Evolutionary conservation across 2,329 filamentous ascomycete species (phyloP).

Genomic region (Madurella mycetomatis): DNA sequence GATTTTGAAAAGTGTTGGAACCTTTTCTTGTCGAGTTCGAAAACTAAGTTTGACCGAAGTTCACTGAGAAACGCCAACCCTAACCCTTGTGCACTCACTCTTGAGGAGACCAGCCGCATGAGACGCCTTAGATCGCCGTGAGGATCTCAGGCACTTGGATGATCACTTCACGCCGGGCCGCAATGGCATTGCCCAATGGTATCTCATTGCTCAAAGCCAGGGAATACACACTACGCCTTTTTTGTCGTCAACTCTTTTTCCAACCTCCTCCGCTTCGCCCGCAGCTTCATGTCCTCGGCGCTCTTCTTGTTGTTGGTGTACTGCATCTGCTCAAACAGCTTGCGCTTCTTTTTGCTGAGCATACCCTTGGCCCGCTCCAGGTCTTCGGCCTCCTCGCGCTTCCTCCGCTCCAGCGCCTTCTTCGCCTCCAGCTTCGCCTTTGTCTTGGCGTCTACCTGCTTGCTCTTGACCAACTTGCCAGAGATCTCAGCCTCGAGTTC

Average conservation of each 20-base stretch:
- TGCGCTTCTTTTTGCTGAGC: conserved; percentile 96
- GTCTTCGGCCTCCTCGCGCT: conserved; percentile 76
- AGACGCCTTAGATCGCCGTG: too few species aligned
- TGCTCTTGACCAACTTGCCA: conserved; percentile 57
- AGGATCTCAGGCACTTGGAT: too few species aligned
- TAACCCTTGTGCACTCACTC: too few species aligned
- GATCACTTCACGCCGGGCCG: background rate
- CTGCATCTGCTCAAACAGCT: conserved; percentile 95
- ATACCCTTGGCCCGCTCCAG: conserved; percentile 93
- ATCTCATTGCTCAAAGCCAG: background rate
- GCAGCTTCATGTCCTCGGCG: conserved; percentile 79
- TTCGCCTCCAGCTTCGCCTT: conserved; percentile 66
- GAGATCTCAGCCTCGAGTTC: conserved; percentile 91
- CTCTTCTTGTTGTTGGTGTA: conserved; percentile 94
- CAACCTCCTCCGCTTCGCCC: conserved; percentile 84
- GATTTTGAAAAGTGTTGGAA: too few species aligned
- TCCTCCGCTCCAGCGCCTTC: conserved; percentile 66
- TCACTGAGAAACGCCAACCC: too few species aligned
- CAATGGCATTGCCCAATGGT: background rate
- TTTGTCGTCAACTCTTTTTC: conserved; percentile 58
- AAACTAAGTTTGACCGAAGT: too few species aligned
- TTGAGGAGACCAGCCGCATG: too few species aligned
- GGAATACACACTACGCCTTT: conserved; percentile 18
- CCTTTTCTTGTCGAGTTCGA: too few species aligned
- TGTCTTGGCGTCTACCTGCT: conserved; percentile 48